Evolutionary conservation across 2,329 filamentous ascomycete species (phyloP), one percentile per base, ranked within the genome.

Genomic region (Alternaria arborescens): DNA sequence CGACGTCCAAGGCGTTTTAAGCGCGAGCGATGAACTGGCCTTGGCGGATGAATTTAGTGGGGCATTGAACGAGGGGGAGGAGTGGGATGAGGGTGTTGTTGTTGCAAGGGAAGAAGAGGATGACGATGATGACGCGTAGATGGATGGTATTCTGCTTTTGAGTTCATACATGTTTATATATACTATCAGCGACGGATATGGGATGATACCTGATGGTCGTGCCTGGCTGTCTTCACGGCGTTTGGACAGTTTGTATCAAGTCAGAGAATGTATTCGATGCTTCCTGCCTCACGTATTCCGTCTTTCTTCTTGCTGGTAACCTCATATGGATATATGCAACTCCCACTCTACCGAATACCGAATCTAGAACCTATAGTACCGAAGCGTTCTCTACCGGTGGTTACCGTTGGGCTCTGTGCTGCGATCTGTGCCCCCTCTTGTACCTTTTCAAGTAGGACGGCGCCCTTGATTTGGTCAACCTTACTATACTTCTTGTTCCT

Each of bases 401-500:
- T 59, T 24, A 67, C 64, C 52, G 73, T 76, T 6, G 72, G 73
- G 50, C 74, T 78, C 65, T 77, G 75, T 22, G 71, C 71, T 5
- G 69, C 74, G 36, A 77, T 74, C 56, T 71, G 67, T n/a, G 73
- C 72, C 2, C 77, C 77, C 59, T 78, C 74, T 36, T 71, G 64
- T 16, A 76, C 74, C 71, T 99, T 99, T 81, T 98, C 94, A n/a
- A 99, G 80, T 63, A 99, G 77, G 41, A 92, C 84, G 0, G 94
- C 93, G 0, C 94, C 95, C 76, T 96, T 96, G 77, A 96, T 84
- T 53, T 92, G 91, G 80, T 98, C 93, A 34, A 99, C 96, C 55
- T 93, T 89, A 16, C 93, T 91, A 76, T 97, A 99, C 77, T 97
- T 96, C 81, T 91, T 94, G 80, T 97, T 97, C 53, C 93, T 85